phyloP scores from a whole-genome alignment of 2,329 filamentous ascomycete species.

The Aureobasidium sp. region DNA sequence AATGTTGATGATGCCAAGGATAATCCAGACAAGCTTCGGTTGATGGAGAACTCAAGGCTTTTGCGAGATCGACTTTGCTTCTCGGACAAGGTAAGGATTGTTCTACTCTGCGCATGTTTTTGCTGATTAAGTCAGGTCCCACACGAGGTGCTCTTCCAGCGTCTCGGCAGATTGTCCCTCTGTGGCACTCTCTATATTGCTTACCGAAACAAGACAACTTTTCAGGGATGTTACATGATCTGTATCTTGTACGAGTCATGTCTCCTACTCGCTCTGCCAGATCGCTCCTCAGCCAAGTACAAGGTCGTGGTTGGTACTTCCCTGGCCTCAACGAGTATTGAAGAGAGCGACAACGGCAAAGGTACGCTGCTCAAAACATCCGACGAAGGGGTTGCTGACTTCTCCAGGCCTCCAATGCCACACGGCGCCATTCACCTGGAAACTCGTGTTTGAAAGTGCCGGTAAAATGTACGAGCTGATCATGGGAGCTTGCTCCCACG shows the following conservation, averaged over 20 bases:
- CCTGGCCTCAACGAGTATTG: slow-evolving; percentile 58
- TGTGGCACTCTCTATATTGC: slow-evolving; percentile 80
- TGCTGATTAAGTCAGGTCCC: slow-evolving; percentile 22
- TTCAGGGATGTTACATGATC: slow-evolving; percentile 75
- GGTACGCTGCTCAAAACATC: slow-evolving; percentile 35
- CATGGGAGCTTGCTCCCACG: slow-evolving; percentile 74
- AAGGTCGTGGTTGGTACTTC: slow-evolving; percentile 68
- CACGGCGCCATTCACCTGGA: slow-evolving; percentile 84
- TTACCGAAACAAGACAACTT: slow-evolving; percentile 63
- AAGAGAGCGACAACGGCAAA: slow-evolving; percentile 68
- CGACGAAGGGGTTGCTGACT: background rate
- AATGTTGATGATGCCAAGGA: slow-evolving; percentile 82
- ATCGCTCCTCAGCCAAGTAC: slow-evolving; percentile 60
- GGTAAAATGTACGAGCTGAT: slow-evolving; percentile 77
- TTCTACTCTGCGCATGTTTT: slow-evolving; percentile 24
- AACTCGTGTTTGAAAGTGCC: slow-evolving; percentile 72
- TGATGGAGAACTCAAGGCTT: slow-evolving; percentile 75
- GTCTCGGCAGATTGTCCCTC: slow-evolving; percentile 71
- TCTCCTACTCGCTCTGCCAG: slow-evolving; percentile 65
- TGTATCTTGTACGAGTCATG: slow-evolving; percentile 77
- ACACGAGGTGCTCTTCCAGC: slow-evolving; percentile 52
- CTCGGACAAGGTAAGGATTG: slow-evolving; percentile 54
- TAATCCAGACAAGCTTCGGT: slow-evolving; percentile 60
- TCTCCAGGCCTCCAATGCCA: slow-evolving; percentile 76
- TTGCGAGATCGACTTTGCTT: slow-evolving; percentile 77